Evolutionary conservation across 495 filamentous ascomycete species (phyloP), one percentile per base, ranked within the genome.

Genomic region (Rusavskia elegans): DNA sequence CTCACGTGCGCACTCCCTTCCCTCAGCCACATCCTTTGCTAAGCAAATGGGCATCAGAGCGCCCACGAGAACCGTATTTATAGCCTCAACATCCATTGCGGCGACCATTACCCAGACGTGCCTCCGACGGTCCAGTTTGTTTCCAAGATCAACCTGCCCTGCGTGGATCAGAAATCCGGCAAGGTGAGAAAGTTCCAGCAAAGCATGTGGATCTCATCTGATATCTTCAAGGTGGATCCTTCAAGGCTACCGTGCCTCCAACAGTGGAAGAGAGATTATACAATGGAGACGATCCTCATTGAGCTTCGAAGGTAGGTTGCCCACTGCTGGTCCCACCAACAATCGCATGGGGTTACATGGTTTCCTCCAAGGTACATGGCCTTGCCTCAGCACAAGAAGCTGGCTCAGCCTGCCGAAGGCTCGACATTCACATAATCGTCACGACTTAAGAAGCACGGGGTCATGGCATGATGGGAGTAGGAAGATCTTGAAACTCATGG

Each of bases 1-100:
- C 93, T 60, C 93, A 98, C 65, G 92, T 95, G 72, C 57, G 83
- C 73, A 23, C 50, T 19, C 50, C 36, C 16, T 54, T 38, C 40
- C 29, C 23, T n/a, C 21, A 30, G 42, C 25, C 53, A 37, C 13
- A 45, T 35, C 54, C 35, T 41, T 53, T 27, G 23, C 52, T 66
- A 48, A 65, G 53, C 11, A 29, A 19, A 50, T 3, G 23, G 16
- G 30, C 3, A 30, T 5, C 59, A 98, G 93, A 90, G 87, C 61
- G 83, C 83, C 48, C 92, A 97, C 62, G 93, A 98, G 72, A 97
- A 97, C 68, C 84, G 92, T 54, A 98, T 98, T 68, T 98, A 98
- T 74, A 90, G 84, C 61, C 75, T 97, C 52, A 94, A 95, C 66
- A 95, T 98, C 66, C 87, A 97, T 72, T 98, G 92, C 67, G 89